Evolutionary conservation across 2,329 filamentous ascomycete genomes (phyloP).

Genomic region (Penicillium sp.): DNA sequence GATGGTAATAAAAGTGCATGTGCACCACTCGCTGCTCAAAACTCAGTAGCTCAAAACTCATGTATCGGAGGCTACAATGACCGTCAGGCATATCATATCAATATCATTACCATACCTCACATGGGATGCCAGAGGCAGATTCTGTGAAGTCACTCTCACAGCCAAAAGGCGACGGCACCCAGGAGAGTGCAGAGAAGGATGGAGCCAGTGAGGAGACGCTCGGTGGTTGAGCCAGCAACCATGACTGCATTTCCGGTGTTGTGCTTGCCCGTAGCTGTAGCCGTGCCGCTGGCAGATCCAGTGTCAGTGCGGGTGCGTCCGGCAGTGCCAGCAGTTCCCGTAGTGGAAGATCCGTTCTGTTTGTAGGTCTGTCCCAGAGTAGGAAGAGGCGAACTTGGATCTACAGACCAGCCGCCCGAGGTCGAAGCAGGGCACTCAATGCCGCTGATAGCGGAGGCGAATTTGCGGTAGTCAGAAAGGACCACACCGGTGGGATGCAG

Average conservation of each 20-base stretch:
- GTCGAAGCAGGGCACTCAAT: conserved; percentile 69
- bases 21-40: neutral
- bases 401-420: conserved; percentile 64
- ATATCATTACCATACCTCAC: conserved; percentile 11
- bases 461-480: conserved; percentile 61
- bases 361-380: conserved; percentile 55
- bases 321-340: conserved; percentile 1
- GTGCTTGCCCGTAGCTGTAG: conserved; percentile 9
- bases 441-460: conserved; percentile 56
- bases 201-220: conserved; percentile 16
- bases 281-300: conserved; percentile 10
- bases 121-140: neutral
- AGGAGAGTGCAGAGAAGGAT: conserved; percentile 20
- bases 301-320: conserved; percentile 4
- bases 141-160: conserved; percentile 12
- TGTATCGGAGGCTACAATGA: conserved; percentile 11
- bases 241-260: conserved; percentile 10
- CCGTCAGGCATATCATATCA: conserved; percentile 20
- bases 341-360: conserved; percentile 1
- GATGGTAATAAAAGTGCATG: conserved; percentile 4
- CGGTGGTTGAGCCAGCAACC: conserved; percentile 9
- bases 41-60: conserved; percentile 1
- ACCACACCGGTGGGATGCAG: conserved; percentile 65
- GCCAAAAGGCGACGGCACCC: conserved; percentile 23
- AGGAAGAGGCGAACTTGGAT: conserved; percentile 66